Evolutionary conservation across 768 basidiomycete species (phyloP).

Genomic region (Boletus barrowsii): DNA sequence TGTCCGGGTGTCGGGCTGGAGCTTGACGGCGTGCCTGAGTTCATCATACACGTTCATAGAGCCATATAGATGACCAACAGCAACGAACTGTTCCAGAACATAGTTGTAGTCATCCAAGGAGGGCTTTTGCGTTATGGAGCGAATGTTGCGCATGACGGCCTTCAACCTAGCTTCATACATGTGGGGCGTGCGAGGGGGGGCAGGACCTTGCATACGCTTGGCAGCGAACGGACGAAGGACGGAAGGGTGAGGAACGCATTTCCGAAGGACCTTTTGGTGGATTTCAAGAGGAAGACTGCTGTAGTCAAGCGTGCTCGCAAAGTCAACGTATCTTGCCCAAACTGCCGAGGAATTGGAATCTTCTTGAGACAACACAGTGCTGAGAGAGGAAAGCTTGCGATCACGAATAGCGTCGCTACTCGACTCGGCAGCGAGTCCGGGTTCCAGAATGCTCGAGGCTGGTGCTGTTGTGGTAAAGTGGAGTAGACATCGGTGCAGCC

Average conservation of each 20-base stretch:
- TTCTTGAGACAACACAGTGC: conserved; percentile 28
- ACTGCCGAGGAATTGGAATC: conserved; percentile 45
- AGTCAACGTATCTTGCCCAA: conserved; percentile 63
- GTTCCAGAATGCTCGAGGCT: neutral
- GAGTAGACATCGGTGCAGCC: conserved; percentile 4
- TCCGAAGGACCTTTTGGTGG: conserved; percentile 68
- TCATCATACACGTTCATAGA: conserved; percentile 61
- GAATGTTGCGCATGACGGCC: conserved; percentile 68
- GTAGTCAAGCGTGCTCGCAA: conserved; percentile 47
- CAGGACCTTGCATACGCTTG: conserved; percentile 38
- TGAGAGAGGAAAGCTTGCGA: conserved; percentile 29
- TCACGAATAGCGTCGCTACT: conserved; percentile 12
- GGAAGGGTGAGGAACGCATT: conserved; percentile 50
- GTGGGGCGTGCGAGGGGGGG: conserved; percentile 41
- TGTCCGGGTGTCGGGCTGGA: conserved; percentile 52
- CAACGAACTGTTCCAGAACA: conserved; percentile 71
- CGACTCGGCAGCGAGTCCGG: conserved; percentile 3
- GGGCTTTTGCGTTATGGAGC: conserved; percentile 41
- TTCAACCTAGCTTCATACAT: conserved; percentile 66
- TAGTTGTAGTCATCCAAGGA: conserved; percentile 69
- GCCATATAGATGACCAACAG: conserved; percentile 66
- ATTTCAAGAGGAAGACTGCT: conserved; percentile 56
- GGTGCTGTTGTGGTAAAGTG: conserved; percentile 13
- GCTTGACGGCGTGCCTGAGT: conserved; percentile 39
- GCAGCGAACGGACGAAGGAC: conserved; percentile 45